Conservation (phyloP, 306 rosid species). For the Benincasa hispida region DNA sequence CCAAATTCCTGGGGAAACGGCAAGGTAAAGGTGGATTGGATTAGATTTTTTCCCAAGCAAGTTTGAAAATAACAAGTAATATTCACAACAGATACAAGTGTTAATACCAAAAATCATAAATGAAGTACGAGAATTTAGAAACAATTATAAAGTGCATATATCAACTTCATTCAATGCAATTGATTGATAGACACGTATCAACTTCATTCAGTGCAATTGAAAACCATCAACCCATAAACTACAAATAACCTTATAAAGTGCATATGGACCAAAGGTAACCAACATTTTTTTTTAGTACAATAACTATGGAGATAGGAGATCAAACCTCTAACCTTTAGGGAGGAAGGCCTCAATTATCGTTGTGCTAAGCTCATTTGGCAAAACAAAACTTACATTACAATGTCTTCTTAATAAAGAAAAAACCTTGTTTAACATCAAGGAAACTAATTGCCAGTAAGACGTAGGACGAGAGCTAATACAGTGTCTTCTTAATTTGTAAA, state of each 20-base stretch:
- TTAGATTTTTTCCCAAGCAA: not conserved
- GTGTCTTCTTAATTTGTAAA: not conserved
- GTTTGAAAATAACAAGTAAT: not conserved
- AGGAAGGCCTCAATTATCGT: no score
- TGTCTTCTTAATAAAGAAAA: not conserved
- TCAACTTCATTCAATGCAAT: not conserved
- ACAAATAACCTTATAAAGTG: not conserved
- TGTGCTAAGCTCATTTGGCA: no score
- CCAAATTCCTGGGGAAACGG: slow-evolving; percentile 67
- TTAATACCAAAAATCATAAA: not conserved
- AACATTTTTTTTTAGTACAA: not conserved
- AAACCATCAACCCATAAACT: not conserved
- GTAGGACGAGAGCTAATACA: not conserved
- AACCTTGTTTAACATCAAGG: not conserved
- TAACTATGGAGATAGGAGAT: no score
- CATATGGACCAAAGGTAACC: not conserved
- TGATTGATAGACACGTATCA: not conserved
- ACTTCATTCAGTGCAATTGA: not conserved
- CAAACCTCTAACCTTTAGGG: no score
- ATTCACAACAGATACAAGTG: not conserved
- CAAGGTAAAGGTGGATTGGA: not conserved
- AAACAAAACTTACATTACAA: no score
- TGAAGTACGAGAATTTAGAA: not conserved
- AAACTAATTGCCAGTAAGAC: no score
- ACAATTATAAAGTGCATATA: not conserved